These are phyloP conservation scores for Sequoiadendron giganteum DNA, from an alignment of 75 land plant genomes.

Conservation along the genomic window DNA sequence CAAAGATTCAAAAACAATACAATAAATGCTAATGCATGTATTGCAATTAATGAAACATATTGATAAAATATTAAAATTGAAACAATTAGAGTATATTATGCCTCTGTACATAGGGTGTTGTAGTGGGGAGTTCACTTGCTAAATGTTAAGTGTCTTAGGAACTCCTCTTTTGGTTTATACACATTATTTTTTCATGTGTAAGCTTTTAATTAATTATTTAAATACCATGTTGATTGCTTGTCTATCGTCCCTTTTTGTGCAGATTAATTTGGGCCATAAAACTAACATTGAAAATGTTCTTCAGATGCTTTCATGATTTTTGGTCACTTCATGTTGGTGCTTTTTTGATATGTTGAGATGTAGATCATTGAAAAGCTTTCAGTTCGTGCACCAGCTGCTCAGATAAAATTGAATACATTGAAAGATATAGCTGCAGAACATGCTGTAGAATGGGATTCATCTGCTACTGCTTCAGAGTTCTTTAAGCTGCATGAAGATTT, in stretches of 20 bases:
- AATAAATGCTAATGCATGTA: not conserved
- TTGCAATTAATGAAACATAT: not conserved
- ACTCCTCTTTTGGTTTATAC: not conserved
- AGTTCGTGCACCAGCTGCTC: slow-evolving; percentile 58
- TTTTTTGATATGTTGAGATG: not conserved
- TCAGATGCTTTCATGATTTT: not conserved
- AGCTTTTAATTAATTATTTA: not conserved
- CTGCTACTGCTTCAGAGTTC: slow-evolving; percentile 59
- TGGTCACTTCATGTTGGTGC: not conserved
- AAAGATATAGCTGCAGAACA: slow-evolving; percentile 63
- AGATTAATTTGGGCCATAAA: not conserved
- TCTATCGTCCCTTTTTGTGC: not conserved
- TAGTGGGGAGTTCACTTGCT: not conserved
- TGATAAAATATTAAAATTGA: not conserved
- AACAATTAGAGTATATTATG: not conserved
- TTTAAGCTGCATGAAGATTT: slow-evolving; percentile 71
- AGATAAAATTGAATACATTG: slow-evolving; percentile 48
- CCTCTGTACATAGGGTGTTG: not conserved
- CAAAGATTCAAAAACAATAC: not conserved
- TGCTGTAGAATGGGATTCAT: slow-evolving; percentile 68
- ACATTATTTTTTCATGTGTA: not conserved
- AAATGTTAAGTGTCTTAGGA: not conserved
- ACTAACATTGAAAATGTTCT: not conserved
- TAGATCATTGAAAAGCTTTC: slow-evolving; percentile 87
- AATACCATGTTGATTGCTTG: not conserved